Evolutionary conservation across 2,329 filamentous ascomycete genomes (phyloP).

Genomic region (Hypomyces rosellus): DNA sequence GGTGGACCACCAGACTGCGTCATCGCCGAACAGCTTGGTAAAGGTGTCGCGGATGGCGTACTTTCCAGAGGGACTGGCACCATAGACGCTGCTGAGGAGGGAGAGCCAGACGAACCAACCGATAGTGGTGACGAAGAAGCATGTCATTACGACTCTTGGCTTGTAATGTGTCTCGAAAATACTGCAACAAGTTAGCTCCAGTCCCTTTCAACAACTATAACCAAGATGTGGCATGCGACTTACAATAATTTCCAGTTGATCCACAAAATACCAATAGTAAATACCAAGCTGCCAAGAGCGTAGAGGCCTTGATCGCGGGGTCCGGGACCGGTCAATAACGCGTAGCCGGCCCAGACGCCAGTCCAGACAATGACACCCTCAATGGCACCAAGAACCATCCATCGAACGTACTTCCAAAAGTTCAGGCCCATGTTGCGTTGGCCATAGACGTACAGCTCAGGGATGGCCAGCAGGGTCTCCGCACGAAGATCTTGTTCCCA

Average conservation of each 20-base stretch:
- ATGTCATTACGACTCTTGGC: slow-evolving; percentile 53
- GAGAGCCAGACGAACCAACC: slow-evolving; percentile 73
- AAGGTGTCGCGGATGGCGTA: slow-evolving; percentile 69
- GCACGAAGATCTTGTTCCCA: slow-evolving; percentile 86
- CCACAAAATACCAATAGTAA: slow-evolving; percentile 62
- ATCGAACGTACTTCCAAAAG: slow-evolving; percentile 63
- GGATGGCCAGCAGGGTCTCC: slow-evolving; percentile 82
- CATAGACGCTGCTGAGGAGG: slow-evolving; percentile 61
- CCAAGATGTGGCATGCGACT: slow-evolving; percentile 24
- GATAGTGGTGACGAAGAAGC: slow-evolving; percentile 51
- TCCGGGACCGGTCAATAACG: slow-evolving; percentile 35
- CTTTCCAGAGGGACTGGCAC: slow-evolving; percentile 35
- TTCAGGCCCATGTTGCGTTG: slow-evolving; percentile 70
- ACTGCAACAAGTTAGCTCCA: slow-evolving; percentile 22
- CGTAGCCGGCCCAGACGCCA: slow-evolving; percentile 48
- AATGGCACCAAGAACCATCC: slow-evolving; percentile 68
- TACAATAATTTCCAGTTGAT: slow-evolving; percentile 73
- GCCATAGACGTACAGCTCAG: slow-evolving; percentile 81
- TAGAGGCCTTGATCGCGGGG: slow-evolving; percentile 64
- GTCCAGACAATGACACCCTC: slow-evolving; percentile 73
- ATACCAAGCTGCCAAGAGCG: slow-evolving; percentile 66
- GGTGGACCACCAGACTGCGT: slow-evolving; percentile 67
- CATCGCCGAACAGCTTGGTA: slow-evolving; percentile 57
- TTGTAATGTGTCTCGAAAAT: slow-evolving; percentile 76
- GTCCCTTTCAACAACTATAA: not conserved